These are phyloP conservation scores for Henckelia pumila DNA, from an alignment of 257 asterid genomes.

Conservation along the genomic window DNA sequence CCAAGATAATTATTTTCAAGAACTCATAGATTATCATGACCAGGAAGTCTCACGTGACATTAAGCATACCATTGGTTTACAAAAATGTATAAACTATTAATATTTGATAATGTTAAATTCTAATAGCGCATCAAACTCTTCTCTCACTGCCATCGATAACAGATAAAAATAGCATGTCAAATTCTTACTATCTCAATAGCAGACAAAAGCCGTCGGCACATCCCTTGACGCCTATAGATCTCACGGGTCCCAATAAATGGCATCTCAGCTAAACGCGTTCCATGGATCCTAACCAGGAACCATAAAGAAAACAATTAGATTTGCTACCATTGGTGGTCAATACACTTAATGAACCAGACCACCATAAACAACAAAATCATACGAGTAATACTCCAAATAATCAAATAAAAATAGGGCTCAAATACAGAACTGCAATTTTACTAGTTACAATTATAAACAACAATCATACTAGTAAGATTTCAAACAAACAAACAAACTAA, in stretches of 20 bases:
- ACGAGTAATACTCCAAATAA: background rate
- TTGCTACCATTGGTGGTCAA: slow-evolving; percentile 7
- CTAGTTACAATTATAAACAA: background rate
- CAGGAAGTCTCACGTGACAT: slow-evolving; percentile 13
- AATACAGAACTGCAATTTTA: slow-evolving; percentile 3
- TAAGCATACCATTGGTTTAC: slow-evolving; percentile 7
- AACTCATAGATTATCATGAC: slow-evolving; percentile 13
- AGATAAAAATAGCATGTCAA: slow-evolving; percentile 39
- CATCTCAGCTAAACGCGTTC: slow-evolving; percentile 92
- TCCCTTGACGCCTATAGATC: slow-evolving; percentile 94
- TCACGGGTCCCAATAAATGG: slow-evolving; percentile 93
- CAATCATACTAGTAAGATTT: background rate
- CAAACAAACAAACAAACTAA: slow-evolving; percentile 3
- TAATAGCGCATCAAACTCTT: slow-evolving; percentile 24
- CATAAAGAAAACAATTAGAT: slow-evolving; percentile 23
- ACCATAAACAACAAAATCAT: slow-evolving; percentile 8
- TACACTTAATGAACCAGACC: background rate
- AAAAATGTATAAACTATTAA: slow-evolving; percentile 18
- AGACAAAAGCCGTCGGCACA: slow-evolving; percentile 89
- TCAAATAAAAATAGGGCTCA: slow-evolving; percentile 4
- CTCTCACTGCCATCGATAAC: slow-evolving; percentile 69
- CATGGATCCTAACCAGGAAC: slow-evolving; percentile 62
- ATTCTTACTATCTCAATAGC: slow-evolving; percentile 73
- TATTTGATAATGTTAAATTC: slow-evolving; percentile 4
- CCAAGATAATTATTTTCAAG: background rate